Conservation (phyloP, 73 alveolate species). For the Tetrahymena malaccensis region DNA sequence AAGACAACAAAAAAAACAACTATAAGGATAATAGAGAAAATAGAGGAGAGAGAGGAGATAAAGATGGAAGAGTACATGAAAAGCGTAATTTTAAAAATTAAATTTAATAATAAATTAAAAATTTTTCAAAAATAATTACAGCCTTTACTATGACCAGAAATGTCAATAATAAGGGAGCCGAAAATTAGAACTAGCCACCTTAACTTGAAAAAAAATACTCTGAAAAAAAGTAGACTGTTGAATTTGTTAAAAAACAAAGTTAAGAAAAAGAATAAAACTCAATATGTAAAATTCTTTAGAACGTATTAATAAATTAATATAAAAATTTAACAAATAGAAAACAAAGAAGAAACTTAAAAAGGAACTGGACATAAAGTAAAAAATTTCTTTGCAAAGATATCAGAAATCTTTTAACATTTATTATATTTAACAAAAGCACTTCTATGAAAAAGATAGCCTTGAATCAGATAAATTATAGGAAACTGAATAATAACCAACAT, state of each 20-base stretch:
- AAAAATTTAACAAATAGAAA: background rate
- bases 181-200: background rate
- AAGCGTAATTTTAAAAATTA: background rate
- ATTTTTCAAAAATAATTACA: background rate
- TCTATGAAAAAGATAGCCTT: background rate
- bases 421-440: background rate
- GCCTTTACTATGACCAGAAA: background rate
- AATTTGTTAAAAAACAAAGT: background rate
- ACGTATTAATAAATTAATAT: too few species aligned
- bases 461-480: background rate
- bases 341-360: background rate
- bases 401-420: background rate
- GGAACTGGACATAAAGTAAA: background rate
- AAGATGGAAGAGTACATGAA: background rate
- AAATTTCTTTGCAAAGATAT: background rate
- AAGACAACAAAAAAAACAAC: background rate
- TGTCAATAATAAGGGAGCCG: background rate
- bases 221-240: background rate
- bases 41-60: background rate
- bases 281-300: background rate
- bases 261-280: background rate
- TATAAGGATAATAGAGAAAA: background rate
- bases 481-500: background rate
- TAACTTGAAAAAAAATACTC: background rate
- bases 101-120: background rate